phyloP scores from a whole-genome alignment of 73 alveolate species.

The Stentor coeruleus region DNA sequence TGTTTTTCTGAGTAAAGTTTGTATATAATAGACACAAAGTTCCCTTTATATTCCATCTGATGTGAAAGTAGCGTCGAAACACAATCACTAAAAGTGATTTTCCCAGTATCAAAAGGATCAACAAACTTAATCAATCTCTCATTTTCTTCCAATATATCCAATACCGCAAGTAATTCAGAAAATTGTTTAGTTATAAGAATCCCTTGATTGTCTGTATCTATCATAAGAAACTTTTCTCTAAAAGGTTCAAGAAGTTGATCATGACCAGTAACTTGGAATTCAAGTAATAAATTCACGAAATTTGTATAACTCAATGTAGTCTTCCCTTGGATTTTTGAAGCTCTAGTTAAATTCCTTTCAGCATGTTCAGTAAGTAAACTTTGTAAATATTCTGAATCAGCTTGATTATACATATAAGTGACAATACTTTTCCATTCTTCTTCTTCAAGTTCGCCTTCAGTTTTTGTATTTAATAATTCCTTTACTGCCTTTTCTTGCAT shows the following conservation, averaged over 20 bases:
- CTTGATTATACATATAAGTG: conserved; percentile 39
- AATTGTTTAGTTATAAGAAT: conserved; percentile 67
- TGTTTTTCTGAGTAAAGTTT: not conserved
- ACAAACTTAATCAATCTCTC: conserved; percentile 54
- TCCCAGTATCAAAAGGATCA: conserved; percentile 81
- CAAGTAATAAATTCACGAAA: conserved; percentile 75
- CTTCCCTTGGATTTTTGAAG: conserved; percentile 13
- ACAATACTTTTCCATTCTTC: conserved; percentile 63
- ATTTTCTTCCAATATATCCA: conserved; percentile 54
- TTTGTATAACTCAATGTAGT: not conserved
- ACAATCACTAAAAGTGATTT: conserved; percentile 71
- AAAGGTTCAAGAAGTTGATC: conserved; percentile 88
- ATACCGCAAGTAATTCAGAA: conserved; percentile 64
- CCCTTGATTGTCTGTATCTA: conserved; percentile 88
- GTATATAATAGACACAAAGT: not conserved
- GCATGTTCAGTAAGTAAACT: conserved; percentile 28
- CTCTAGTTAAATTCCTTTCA: not conserved
- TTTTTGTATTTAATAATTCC: conserved; percentile 42
- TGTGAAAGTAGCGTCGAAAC: conserved; percentile 17
- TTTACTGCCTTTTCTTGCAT: conserved; percentile 69
- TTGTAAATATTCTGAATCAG: conserved; percentile 20
- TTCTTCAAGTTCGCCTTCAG: conserved; percentile 56
- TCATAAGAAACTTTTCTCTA: conserved; percentile 64
- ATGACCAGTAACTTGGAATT: conserved; percentile 91
- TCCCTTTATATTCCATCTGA: conserved; percentile 12